Percentiles rank a stretch among this genome's conserved stretches.
Evolutionary conservation across 495 filamentous ascomycete species (phyloP).

Genomic region (Penicillium mononematosum): DNA sequence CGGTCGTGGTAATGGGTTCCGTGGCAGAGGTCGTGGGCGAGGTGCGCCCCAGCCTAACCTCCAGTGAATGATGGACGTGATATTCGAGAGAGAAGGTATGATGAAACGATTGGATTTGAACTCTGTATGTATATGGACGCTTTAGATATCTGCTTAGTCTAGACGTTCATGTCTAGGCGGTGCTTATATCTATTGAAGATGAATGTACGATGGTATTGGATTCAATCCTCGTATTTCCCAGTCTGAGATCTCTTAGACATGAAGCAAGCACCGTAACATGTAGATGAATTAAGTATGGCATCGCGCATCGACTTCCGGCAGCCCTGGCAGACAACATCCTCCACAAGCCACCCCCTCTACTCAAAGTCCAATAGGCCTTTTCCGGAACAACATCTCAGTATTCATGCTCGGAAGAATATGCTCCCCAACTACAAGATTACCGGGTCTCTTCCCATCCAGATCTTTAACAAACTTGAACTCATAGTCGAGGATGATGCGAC

Average conservation of each 20-base stretch:
- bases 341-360: neutral
- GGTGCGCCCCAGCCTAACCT: slow-evolving; percentile 17
- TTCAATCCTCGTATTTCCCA: neutral
- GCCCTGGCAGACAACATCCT: neutral
- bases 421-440: slow-evolving; percentile 32
- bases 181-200: slow-evolving; percentile 6
- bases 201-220: slow-evolving; percentile 10
- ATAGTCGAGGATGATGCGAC: slow-evolving; percentile 51
- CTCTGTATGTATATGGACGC: slow-evolving; percentile 9
- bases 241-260: neutral
- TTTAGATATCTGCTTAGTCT: neutral
- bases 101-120: slow-evolving; percentile 6
- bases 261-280: neutral
- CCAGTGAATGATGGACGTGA: slow-evolving; percentile 9
- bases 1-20: slow-evolving; percentile 36
- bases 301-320: neutral
- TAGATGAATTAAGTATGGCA: neutral
- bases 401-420: slow-evolving; percentile 31
- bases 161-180: neutral
- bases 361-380: slow-evolving; percentile 17
- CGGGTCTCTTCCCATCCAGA: slow-evolving; percentile 20
- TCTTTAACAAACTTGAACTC: slow-evolving; percentile 44
- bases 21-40: slow-evolving; percentile 31
- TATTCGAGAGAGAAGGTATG: neutral
- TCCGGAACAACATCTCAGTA: slow-evolving; percentile 30